Conservation (phyloP, 202 grass and related monocot genomes). For the Schoenoplectus tabernaemontani region DNA sequence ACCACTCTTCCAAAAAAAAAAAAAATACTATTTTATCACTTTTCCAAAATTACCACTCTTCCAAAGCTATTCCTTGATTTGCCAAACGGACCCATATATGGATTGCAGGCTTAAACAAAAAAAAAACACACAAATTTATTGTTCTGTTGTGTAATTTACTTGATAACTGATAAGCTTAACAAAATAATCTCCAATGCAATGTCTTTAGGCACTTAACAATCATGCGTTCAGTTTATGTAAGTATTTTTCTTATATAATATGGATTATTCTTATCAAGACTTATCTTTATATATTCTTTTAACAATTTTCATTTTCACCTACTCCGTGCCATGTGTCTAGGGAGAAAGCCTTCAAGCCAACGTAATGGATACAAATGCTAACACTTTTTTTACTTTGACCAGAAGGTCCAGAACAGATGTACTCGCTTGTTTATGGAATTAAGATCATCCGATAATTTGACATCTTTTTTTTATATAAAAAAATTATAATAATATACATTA, state of each 20-base stretch:
- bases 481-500: not conserved
- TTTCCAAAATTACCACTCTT: too few species aligned
- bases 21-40: too few species aligned
- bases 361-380: not conserved
- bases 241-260: not conserved
- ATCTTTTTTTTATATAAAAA: too few species aligned
- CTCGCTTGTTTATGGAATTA: not conserved
- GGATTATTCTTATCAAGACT: not conserved
- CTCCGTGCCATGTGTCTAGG: conserved; percentile 18
- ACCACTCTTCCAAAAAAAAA: too few species aligned
- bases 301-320: not conserved
- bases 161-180: too few species aligned
- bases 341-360: conserved; percentile 19
- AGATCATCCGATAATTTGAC: not conserved
- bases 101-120: too few species aligned
- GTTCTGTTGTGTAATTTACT: too few species aligned
- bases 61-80: too few species aligned
- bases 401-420: not conserved
- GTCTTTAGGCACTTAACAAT: not conserved
- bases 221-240: not conserved
- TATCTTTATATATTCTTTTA: not conserved
- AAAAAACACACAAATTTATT: too few species aligned
- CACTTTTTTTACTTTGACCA: conserved; percentile 23
- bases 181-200: too few species aligned
- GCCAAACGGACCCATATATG: too few species aligned